Evolutionary conservation across 2,329 filamentous ascomycete species (phyloP), one percentile per base, ranked within the genome.

Genomic region (Tolypocladium amazonense): DNA sequence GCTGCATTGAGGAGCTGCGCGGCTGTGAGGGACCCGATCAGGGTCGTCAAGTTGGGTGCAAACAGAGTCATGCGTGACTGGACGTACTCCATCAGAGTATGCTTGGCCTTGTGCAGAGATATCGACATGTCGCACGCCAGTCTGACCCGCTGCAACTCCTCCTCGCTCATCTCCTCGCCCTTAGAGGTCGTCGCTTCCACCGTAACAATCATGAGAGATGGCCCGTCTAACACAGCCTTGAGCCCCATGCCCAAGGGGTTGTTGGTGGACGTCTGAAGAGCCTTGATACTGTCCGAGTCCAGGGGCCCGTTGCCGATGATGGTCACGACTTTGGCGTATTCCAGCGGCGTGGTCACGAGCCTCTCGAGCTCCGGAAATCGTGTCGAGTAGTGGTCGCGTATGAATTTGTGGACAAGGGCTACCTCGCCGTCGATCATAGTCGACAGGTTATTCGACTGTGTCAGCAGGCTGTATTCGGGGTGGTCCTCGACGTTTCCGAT

Each of bases 1-100:
- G 92, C 89, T 61, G 91, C 90, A 73, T 97, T 97, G 68, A 99
- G 88, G n/a, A 99, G 84, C 75, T 97, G 93, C 4, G 94, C 94
- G 9, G 94, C 93, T 3, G 93, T 97, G 23, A 96, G 81, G 0
- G 93, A 94, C 23, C 94, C 94, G 60, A 99, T 89, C 23, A 99
- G 83, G 1, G 86, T 87, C 0, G 94, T 96, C 58, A 97, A 76
- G 68, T 99, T 99, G 0, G 94, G 94, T 5, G 94, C 94, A 70
- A 97, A 97, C 39, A 96, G 81, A 65, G 89, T 94, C 90, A 99
- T 97, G 62, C 94, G 89, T 41, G 93, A 97, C 75, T 97, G 90
- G 20, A 99, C 94, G 69, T 96, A 99, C 71, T 94, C 88, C 2
- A 90, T 96, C 59, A 99, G 81, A 0, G 87, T 89, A 62, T 84